Base-by-base conservation (phyloP, 1,284 basidiomycete species). In the Trichosporon ovoides region DNA sequence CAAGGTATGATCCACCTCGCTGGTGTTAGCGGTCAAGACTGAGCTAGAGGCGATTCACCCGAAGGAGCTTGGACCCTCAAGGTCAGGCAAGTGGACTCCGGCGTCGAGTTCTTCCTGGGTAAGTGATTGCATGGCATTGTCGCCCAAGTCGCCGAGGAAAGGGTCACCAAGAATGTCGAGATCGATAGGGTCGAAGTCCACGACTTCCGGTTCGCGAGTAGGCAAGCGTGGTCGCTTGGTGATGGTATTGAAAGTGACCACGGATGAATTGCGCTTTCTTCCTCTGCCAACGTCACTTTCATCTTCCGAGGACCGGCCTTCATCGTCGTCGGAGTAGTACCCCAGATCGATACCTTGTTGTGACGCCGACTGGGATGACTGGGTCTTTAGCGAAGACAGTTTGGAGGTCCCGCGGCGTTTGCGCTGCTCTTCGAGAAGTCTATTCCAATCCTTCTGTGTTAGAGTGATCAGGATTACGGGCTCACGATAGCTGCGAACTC, bases 361-460 rank as follows among this genome's bases (percentile, higher is more conserved):
- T 6, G 16, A 19, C 24, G 43, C 24, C 9, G 35, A 33, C 19
- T 53, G 37, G 4, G 58, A 52, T 3, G 34, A 38, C 31, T 66
- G 63, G 16, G 64, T 63, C 2, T 35, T 46, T 22, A 68, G 59
- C 1, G 69, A 69, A 10, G 66, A 66, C 3, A 73, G 58, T 43
- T 67, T 65, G 2, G 71, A 69, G 16, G 66, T 65, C 5, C 65
- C 56, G 7, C 66, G 61, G 13, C 69, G 64, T 33, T 62, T 61
- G 35, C 64, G 60, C 3, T 34, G 54, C n/a, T 46, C 38, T 7
- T 43, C 57, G 16, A 66, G 33, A 1, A 72, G 72, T 34, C 70
- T 57, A 10, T 59, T 56, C 73, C 73, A 75, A 56, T 74, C 61
- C 73, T 75, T 11, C n/a, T 1, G 18, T 3, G 43, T 56, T 14